Conservation (phyloP, 768 basidiomycete genomes). For the Amylocystis lapponica region DNA sequence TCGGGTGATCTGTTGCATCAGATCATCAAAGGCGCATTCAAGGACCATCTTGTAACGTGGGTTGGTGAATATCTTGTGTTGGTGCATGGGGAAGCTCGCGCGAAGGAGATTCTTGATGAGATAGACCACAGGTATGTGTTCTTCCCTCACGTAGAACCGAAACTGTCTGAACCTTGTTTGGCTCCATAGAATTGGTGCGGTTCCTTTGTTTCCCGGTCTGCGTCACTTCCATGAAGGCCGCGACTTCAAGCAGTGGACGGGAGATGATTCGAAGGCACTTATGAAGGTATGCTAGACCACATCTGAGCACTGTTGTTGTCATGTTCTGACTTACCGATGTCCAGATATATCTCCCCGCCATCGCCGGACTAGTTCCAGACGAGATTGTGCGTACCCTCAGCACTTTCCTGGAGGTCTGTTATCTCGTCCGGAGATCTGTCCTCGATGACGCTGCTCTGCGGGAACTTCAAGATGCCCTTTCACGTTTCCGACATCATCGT, state of each 20-base stretch:
- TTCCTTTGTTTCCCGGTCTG: slow-evolving; percentile 15
- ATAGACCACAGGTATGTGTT: slow-evolving; percentile 10
- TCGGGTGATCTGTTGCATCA: slow-evolving; percentile 35
- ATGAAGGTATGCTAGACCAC: slow-evolving; percentile 17
- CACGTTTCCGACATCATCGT: neutral
- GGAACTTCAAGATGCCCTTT: neutral
- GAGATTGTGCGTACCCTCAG: slow-evolving; percentile 10
- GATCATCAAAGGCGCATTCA: slow-evolving; percentile 37
- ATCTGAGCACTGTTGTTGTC: neutral
- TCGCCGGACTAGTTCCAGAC: slow-evolving; percentile 11
- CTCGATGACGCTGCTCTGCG: neutral
- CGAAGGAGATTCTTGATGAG: slow-evolving; percentile 7
- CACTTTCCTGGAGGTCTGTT: slow-evolving; percentile 21
- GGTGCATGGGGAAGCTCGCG: neutral
- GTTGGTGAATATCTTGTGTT: slow-evolving; percentile 24
- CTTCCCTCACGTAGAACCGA: too few species aligned
- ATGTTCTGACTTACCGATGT: neutral
- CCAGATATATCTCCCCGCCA: slow-evolving; percentile 20
- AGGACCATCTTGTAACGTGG: slow-evolving; percentile 37
- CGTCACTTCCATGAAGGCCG: slow-evolving; percentile 17
- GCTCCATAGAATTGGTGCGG: slow-evolving; percentile 16
- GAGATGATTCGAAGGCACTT: slow-evolving; percentile 22
- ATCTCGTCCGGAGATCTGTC: slow-evolving; percentile 6
- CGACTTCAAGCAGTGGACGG: slow-evolving; percentile 24
- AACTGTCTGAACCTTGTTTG: too few species aligned